phyloP scores from a whole-genome alignment of 805 yeast species.

The Lipomyces starkeyi region DNA sequence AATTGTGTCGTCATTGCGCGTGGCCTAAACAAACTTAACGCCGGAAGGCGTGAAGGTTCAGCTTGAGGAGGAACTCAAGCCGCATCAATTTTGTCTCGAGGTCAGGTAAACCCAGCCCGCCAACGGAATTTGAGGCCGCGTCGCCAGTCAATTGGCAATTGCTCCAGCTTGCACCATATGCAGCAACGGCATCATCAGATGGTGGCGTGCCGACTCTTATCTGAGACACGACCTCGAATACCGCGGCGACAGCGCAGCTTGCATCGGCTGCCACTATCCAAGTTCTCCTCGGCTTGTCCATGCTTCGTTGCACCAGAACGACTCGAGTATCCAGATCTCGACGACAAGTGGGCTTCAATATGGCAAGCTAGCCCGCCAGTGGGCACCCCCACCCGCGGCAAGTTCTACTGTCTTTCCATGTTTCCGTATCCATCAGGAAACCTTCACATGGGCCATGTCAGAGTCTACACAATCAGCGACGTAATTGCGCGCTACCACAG shows the following conservation, averaged over 20 bases:
- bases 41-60: background rate
- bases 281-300: background rate
- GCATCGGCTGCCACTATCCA: background rate
- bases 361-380: constrained; percentile 18
- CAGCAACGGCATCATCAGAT: background rate
- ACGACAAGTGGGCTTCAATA: constrained; percentile 25
- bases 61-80: background rate
- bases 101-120: background rate
- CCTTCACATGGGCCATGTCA: constrained; percentile 90
- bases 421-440: constrained; percentile 97
- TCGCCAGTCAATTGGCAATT: background rate
- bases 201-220: background rate
- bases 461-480: constrained; percentile 93
- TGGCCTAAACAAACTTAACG: background rate
- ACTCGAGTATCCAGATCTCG: constrained; percentile 28
- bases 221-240: background rate
- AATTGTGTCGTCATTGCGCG: background rate
- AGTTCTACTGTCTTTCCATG: constrained; percentile 73
- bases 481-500: constrained; percentile 78
- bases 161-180: background rate
- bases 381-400: constrained; percentile 28
- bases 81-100: background rate
- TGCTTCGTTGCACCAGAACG: background rate
- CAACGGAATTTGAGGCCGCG: background rate
- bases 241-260: background rate